Percentiles rank a stretch among this genome's conserved stretches.
phyloP scores from a whole-genome alignment of 257 asterid genomes.

The Nicotiana knightiana region DNA sequence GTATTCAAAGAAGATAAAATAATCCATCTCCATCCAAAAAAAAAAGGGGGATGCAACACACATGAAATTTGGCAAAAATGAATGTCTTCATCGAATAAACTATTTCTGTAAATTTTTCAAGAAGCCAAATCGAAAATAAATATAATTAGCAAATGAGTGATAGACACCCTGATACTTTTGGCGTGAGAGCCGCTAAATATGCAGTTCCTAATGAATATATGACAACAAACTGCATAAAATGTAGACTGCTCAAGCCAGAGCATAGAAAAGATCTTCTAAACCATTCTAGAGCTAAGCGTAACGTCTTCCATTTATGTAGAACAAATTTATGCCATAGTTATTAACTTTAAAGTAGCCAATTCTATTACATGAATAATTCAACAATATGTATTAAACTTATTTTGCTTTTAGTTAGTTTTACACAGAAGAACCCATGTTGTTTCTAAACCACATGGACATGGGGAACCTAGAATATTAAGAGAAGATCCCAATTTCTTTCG shows the following conservation, averaged over 20 bases:
- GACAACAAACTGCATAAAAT: not conserved
- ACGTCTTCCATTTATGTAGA: not conserved
- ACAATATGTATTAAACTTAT: not conserved
- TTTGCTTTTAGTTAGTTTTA: not conserved
- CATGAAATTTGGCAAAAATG: not conserved
- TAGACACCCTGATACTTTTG: not conserved
- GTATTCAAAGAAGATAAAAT: not conserved
- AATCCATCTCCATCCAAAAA: not conserved
- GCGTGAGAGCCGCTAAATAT: not conserved
- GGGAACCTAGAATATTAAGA: not conserved
- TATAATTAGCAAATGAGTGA: not conserved
- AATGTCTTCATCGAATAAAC: not conserved
- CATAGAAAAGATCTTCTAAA: not conserved
- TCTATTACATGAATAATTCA: not conserved
- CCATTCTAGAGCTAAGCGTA: not conserved
- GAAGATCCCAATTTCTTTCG: not conserved
- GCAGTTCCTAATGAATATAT: not conserved
- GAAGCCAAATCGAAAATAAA: not conserved
- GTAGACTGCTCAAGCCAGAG: not conserved
- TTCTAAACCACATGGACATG: not conserved
- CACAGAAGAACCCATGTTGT: not conserved
- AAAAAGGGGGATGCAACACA: not conserved
- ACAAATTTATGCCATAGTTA: not conserved
- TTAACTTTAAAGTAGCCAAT: not conserved
- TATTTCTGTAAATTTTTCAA: not conserved